phyloP scores from a whole-genome alignment of 768 basidiomycete genomes.

The Tricholomella constricta region DNA sequence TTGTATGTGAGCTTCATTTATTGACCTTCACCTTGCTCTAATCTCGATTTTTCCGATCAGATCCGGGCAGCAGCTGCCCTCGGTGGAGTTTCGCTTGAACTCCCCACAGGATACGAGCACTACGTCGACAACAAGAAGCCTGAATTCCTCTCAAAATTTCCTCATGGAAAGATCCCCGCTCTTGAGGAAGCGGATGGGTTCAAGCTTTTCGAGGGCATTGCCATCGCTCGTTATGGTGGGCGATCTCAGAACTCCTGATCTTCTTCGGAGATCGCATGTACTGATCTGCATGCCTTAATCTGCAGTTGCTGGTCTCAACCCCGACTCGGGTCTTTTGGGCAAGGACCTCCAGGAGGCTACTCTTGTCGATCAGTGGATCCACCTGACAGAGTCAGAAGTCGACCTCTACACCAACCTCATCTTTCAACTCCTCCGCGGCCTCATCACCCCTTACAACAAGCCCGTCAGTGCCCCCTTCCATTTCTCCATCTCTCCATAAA shows the following conservation, averaged over 20 bases:
- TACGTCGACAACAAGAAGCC: slow-evolving; percentile 68
- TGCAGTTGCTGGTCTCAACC: slow-evolving; percentile 73
- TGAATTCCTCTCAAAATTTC: slow-evolving; percentile 74
- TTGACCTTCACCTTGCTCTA: background rate
- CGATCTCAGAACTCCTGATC: slow-evolving; percentile 36
- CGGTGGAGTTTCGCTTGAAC: slow-evolving; percentile 57
- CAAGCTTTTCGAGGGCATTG: slow-evolving; percentile 71
- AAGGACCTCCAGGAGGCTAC: slow-evolving; percentile 64
- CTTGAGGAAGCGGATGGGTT: slow-evolving; percentile 78
- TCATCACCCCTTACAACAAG: slow-evolving; percentile 75
- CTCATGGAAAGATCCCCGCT: slow-evolving; percentile 83
- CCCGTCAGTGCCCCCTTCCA: slow-evolving; percentile 48
- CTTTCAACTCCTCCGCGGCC: slow-evolving; percentile 44
- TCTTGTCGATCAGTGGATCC: slow-evolving; percentile 83
- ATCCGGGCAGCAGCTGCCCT: slow-evolving; percentile 60
- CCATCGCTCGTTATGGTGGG: slow-evolving; percentile 91
- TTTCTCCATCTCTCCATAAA: background rate
- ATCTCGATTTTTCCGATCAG: slow-evolving; percentile 28
- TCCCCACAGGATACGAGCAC: slow-evolving; percentile 57
- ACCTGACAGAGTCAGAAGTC: slow-evolving; percentile 72
- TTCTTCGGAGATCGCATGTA: background rate
- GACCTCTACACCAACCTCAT: slow-evolving; percentile 38
- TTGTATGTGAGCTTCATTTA: slow-evolving; percentile 40
- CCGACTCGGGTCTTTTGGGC: slow-evolving; percentile 81
- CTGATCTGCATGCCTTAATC: slow-evolving; percentile 16